phyloP scores from a whole-genome alignment of 169 alveolate genomes.

The Haemoproteus tartakovskyi region DNA sequence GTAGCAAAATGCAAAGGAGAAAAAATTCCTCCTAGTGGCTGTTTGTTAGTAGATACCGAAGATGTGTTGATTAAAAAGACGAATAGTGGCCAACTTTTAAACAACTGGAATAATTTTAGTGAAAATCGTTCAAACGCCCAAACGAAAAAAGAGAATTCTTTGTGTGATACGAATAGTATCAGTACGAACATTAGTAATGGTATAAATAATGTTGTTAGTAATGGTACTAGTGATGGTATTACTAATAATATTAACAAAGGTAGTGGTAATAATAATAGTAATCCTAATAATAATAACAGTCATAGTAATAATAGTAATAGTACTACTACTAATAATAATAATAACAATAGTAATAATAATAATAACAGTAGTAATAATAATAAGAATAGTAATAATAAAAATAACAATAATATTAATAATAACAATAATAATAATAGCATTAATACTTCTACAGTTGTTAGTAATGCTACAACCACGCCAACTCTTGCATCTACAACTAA shows the following conservation, averaged over 20 bases:
- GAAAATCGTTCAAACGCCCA: no score
- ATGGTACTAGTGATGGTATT: background rate
- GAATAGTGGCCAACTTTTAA: no score
- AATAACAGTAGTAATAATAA: no score
- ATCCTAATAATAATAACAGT: background rate
- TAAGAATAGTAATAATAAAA: no score
- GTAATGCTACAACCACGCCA: no score
- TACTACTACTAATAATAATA: background rate
- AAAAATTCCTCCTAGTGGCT: conserved; percentile 66
- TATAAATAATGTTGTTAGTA: background rate
- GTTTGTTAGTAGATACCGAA: conserved; percentile 47
- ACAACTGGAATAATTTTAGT: conserved; percentile 19
- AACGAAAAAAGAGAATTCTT: no score
- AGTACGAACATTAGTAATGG: background rate
- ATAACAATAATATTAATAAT: no score
- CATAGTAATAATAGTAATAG: background rate
- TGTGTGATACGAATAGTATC: background rate
- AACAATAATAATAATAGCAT: no score
- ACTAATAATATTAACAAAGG: background rate
- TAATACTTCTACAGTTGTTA: no score
- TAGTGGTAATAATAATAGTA: background rate
- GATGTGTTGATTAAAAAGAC: conserved; percentile 39
- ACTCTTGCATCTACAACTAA: no score
- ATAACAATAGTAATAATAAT: background rate
- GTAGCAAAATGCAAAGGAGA: conserved; percentile 66